These are phyloP conservation scores for Persicaria maculosa DNA, from an alignment of 148 eudicot genomes.

Conservation along the genomic window DNA sequence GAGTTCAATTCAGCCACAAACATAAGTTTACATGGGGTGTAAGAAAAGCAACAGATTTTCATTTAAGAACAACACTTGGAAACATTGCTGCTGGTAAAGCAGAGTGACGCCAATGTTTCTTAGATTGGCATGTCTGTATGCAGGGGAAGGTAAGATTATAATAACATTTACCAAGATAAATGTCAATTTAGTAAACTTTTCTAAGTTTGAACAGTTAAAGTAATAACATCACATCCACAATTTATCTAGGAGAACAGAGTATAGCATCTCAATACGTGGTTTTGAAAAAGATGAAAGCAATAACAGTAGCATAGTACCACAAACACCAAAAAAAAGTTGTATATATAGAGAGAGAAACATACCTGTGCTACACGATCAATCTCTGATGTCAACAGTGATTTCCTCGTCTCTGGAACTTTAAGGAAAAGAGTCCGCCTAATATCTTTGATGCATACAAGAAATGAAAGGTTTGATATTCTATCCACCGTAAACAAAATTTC, in stretches of 20 bases:
- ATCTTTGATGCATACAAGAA: conserved; percentile 44
- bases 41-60: background rate
- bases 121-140: background rate
- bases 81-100: background rate
- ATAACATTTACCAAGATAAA: background rate
- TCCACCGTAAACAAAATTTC: background rate
- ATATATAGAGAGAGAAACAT: background rate
- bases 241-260: background rate
- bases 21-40: background rate
- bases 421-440: conserved; percentile 70
- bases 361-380: conserved; percentile 78
- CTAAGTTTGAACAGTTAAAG: background rate
- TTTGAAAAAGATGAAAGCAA: background rate
- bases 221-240: background rate
- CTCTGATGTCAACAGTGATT: conserved; percentile 54
- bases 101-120: background rate
- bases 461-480: conserved; percentile 14
- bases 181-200: background rate
- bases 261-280: background rate
- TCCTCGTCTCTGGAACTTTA: conserved; percentile 83
- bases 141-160: background rate
- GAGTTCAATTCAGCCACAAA: background rate
- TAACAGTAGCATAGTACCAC: background rate
- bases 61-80: background rate
- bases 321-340: background rate